These are phyloP conservation scores for Rauvolfia tetraphylla DNA, from an alignment of 257 asterid genomes.

Conservation along the genomic window DNA sequence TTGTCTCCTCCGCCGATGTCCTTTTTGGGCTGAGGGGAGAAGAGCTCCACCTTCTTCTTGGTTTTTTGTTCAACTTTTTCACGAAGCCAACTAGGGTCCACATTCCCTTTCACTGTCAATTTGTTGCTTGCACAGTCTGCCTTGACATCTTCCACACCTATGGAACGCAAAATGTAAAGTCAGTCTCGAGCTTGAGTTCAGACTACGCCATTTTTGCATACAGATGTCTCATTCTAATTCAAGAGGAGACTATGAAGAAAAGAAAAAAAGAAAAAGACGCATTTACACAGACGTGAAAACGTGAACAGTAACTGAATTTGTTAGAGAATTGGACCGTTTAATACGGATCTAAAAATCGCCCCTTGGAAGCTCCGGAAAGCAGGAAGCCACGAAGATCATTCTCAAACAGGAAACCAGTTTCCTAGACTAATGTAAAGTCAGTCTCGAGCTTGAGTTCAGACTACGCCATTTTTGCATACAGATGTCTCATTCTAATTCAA, in stretches of 20 bases:
- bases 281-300: background rate
- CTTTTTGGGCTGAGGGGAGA: slow-evolving; percentile 71
- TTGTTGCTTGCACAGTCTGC: slow-evolving; percentile 60
- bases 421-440: background rate
- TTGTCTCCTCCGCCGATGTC: slow-evolving; percentile 32
- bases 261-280: background rate
- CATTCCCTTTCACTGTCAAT: slow-evolving; percentile 77
- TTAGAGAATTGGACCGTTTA: slow-evolving; percentile 16
- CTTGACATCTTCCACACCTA: slow-evolving; percentile 83
- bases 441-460: slow-evolving; percentile 10
- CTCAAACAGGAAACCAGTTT: background rate
- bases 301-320: background rate
- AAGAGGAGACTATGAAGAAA: no score
- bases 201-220: background rate
- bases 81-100: slow-evolving; percentile 66
- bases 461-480: background rate
- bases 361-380: slow-evolving; percentile 46
- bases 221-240: background rate
- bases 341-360: slow-evolving; percentile 23
- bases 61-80: slow-evolving; percentile 66
- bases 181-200: slow-evolving; percentile 13
- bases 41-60: slow-evolving; percentile 79
- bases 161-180: slow-evolving; percentile 16
- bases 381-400: slow-evolving; percentile 25
- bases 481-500: background rate